These are phyloP conservation scores for Cordyceps farinosa DNA, from an alignment of 2,329 filamentous ascomycete species.

Conservation along the genomic window DNA sequence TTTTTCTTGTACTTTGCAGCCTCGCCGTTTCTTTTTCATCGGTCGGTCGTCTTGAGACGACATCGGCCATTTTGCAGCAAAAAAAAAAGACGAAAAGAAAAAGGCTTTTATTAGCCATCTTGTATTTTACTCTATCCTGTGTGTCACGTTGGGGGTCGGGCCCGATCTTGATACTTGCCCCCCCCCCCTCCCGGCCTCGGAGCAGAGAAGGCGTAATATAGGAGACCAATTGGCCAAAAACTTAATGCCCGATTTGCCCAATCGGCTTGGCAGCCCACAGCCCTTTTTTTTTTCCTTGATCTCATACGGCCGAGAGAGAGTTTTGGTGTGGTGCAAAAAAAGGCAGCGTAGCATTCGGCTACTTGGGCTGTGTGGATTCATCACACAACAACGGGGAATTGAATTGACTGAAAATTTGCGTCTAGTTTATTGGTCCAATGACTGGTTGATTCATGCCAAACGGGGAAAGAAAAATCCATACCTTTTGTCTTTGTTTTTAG, in stretches of 20 bases:
- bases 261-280: neutral
- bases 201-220: neutral
- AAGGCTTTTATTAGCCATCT: no score
- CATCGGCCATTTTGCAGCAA: no score
- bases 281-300: neutral
- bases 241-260: neutral
- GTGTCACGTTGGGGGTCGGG: no score
- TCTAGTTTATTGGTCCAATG: neutral
- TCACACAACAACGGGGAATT: no score
- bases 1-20: neutral
- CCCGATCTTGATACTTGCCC: no score
- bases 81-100: no score
- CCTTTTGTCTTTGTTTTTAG: neutral
- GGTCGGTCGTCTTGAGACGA: no score
- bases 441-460: no score
- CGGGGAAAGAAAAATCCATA: neutral
- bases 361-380: neutral
- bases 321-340: neutral
- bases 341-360: constrained; percentile 4
- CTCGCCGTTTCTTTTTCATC: no score
- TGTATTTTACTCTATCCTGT: no score
- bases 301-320: neutral
- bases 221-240: neutral
- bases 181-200: no score
- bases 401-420: no score